Conservation (phyloP, 805 yeast species). For the Clavispora phyllophila region DNA sequence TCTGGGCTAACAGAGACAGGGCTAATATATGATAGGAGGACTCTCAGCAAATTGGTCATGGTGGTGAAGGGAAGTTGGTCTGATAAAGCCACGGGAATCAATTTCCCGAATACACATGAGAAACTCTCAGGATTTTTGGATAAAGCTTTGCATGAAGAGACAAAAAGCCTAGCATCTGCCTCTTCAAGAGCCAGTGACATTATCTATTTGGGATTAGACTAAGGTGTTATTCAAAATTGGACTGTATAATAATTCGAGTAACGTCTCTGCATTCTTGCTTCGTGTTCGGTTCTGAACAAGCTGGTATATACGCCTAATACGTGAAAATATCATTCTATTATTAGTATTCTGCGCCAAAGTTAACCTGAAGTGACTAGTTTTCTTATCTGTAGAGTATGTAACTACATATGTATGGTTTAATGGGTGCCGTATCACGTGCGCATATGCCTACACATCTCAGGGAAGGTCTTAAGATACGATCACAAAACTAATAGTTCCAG, state of each 20-base stretch:
- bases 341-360: no score
- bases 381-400: no score
- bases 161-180: conserved; percentile 11
- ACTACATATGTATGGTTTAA: no score
- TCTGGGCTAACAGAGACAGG: conserved; percentile 6
- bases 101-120: conserved; percentile 1
- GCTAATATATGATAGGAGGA: conserved; percentile 7
- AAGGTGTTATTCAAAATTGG: no score
- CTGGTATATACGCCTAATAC: no score
- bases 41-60: conserved; percentile 5
- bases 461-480: background rate
- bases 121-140: conserved; percentile 4
- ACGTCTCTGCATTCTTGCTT: no score
- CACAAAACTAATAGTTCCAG: background rate
- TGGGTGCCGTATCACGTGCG: no score
- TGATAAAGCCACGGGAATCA: conserved; percentile 3
- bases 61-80: conserved; percentile 4
- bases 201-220: background rate
- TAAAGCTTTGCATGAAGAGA: conserved; percentile 4
- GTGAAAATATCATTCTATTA: no score
- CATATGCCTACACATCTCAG: no score
- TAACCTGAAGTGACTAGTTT: no score
- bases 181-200: conserved; percentile 1
- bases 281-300: no score
- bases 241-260: background rate